Evolutionary conservation across 371 early-diverging fungal species (phyloP).

Genomic region (Capillidium heterosporum): DNA sequence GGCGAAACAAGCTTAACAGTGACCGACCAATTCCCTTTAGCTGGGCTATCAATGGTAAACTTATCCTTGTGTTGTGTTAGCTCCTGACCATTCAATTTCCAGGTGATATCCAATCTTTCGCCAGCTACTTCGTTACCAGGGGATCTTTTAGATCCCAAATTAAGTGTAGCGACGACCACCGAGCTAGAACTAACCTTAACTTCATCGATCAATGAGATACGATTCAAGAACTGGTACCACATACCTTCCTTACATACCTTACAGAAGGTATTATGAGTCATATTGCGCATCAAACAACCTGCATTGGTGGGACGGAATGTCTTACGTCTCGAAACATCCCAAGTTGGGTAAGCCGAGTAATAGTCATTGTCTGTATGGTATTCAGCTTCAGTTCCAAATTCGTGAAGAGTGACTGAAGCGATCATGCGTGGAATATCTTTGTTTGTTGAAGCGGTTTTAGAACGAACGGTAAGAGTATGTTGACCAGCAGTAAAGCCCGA

Average conservation of each 20-base stretch:
- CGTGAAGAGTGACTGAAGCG: slow-evolving; percentile 24
- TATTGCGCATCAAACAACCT: slow-evolving; percentile 37
- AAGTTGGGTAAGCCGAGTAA: slow-evolving; percentile 33
- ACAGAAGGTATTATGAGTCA: slow-evolving; percentile 23
- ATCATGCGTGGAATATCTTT: not conserved
- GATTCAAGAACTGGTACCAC: slow-evolving; percentile 24
- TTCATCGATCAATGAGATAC: slow-evolving; percentile 23
- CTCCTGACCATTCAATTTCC: slow-evolving; percentile 13
- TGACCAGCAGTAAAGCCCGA: slow-evolving; percentile 18
- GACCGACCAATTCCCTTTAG: not conserved
- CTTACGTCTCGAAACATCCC: slow-evolving; percentile 14
- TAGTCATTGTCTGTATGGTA: slow-evolving; percentile 17
- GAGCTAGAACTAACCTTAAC: not conserved
- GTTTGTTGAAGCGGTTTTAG: not conserved
- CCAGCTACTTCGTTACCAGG: slow-evolving; percentile 10
- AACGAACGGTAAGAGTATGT: slow-evolving; percentile 11
- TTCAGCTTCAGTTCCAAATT: slow-evolving; percentile 22
- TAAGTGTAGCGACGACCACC: not conserved
- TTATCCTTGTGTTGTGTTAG: not conserved
- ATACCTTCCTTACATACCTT: slow-evolving; percentile 34
- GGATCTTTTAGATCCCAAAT: slow-evolving; percentile 21
- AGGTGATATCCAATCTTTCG: slow-evolving; percentile 12
- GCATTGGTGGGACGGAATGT: slow-evolving; percentile 29
- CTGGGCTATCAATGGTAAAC: not conserved
- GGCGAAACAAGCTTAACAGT: not conserved